Base-by-base conservation (phyloP, 495 filamentous ascomycete species). In the Hyaloscypha finlandica region DNA sequence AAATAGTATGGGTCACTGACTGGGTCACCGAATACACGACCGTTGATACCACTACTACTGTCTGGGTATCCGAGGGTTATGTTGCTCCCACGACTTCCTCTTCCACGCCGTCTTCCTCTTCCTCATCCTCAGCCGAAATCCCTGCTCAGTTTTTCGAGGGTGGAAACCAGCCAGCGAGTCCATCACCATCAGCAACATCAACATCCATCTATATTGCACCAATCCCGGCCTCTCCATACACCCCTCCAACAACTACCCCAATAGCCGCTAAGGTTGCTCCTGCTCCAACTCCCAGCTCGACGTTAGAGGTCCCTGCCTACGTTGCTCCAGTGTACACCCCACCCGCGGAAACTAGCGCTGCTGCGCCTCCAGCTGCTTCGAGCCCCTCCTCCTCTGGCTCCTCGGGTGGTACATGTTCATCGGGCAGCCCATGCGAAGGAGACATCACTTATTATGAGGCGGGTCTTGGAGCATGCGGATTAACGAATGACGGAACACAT, bases 121-220 rank as follows among this genome's bases (percentile, higher is more conserved):
- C 70, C 19, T 67, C 53, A 35, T 59, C 70, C 25, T 67, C 53
- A 45, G 60, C 53, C 22, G 22, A 61, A 25, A 55, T 60, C 22
- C 75, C 79, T 2, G 79, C 69, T 56, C 74, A 78, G 66, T 83
- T 85, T 74, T 77, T 79, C 70, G 76, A 83, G 63, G 66, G 68
- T 30, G 42, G 42, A 48, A 31, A 11, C 22, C 53, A 30, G 29
- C n/a, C 20, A 56, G 6, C 56, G 8, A 59, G 22, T 19, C 11
- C 30, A 6, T 59, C 56, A 0, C 1, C 56, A 59, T 48, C 61
- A 51, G 14, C 56, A 19, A 33, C 58, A 14, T 25, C 19, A 57
- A 57, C 45, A 55, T 42, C 64, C 53, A 52, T 59, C 71, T 63
- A 64, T 64, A 58, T 65, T 67, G n/a, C 68, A 30, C 59, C 64